A percentile compares a stretch with the other conserved stretches of the same genome.
Conservation (phyloP, 495 filamentous ascomycete species). For the Neurospora sp. region DNA sequence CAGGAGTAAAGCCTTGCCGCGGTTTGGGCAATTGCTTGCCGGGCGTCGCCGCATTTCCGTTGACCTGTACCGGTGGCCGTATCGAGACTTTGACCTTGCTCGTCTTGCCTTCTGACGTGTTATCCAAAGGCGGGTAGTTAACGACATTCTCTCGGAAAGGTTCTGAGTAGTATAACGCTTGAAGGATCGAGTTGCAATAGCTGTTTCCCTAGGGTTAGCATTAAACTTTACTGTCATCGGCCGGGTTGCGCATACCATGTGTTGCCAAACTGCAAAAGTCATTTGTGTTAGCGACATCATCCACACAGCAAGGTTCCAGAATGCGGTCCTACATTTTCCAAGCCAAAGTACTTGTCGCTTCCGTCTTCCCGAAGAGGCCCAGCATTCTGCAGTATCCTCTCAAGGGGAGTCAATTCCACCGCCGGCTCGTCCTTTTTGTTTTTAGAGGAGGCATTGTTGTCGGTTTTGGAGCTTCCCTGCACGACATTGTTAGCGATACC, state of each 20-base stretch:
- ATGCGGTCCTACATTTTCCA: constrained; percentile 75
- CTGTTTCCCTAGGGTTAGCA: constrained; percentile 31
- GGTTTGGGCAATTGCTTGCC: constrained; percentile 18
- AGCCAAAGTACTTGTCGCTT: constrained; percentile 95
- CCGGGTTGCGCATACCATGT: constrained; percentile 60
- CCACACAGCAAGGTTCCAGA: constrained; percentile 1
- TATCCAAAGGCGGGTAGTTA: constrained; percentile 63
- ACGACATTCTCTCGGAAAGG: constrained; percentile 93
- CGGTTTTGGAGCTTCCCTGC: constrained; percentile 27
- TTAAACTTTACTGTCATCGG: background rate
- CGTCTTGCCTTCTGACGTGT: constrained; percentile 33
- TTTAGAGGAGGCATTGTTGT: constrained; percentile 28
- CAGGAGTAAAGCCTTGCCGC: background rate
- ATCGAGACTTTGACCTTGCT: constrained; percentile 40
- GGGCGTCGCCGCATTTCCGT: constrained; percentile 37
- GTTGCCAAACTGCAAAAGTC: constrained; percentile 68
- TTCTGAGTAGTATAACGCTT: constrained; percentile 91
- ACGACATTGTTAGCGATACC: background rate
- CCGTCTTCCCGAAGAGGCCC: constrained; percentile 75
- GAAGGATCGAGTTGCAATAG: constrained; percentile 96
- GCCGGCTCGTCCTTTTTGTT: constrained; percentile 64
- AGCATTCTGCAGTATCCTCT: constrained; percentile 72
- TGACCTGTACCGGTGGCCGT: constrained; percentile 32
- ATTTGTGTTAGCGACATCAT: constrained; percentile 13
- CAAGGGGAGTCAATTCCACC: constrained; percentile 63